Percentiles rank a stretch among this genome's conserved stretches.
Conservation (phyloP, 768 basidiomycete species). For the Suillus plorans region DNA sequence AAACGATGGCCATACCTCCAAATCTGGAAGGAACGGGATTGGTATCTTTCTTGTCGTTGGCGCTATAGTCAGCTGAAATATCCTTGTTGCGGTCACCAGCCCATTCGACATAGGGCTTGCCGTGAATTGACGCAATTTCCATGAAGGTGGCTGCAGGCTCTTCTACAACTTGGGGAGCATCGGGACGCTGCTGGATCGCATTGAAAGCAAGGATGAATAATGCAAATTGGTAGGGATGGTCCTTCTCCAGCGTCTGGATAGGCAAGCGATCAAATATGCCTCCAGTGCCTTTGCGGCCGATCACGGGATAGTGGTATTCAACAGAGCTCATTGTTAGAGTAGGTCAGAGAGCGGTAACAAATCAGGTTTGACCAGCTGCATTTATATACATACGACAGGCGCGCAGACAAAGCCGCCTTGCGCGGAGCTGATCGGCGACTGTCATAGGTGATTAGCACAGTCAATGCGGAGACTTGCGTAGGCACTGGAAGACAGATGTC, state of each 20-base stretch:
- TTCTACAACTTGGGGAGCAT: not conserved
- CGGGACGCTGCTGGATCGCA: conserved; percentile 11
- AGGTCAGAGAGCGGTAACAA: not conserved
- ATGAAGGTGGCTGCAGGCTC: conserved; percentile 17
- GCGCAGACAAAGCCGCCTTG: not conserved
- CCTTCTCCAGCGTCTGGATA: conserved; percentile 18
- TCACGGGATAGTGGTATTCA: conserved; percentile 20
- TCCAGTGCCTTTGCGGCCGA: conserved; percentile 18
- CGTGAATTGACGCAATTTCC: conserved; percentile 25
- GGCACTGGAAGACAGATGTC: no score
- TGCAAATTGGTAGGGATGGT: conserved; percentile 26
- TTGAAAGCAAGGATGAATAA: conserved; percentile 26
- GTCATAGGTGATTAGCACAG: not conserved
- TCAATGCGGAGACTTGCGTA: not conserved
- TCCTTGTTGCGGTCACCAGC: conserved; percentile 23
- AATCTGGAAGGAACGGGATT: conserved; percentile 26
- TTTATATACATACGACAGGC: not conserved
- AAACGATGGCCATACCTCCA: conserved; percentile 17
- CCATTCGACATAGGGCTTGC: conserved; percentile 26
- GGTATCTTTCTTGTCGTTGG: conserved; percentile 24
- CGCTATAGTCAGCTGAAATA: conserved; percentile 16
- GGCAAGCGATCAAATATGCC: conserved; percentile 21
- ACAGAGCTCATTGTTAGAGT: not conserved
- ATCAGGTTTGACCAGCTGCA: not conserved
- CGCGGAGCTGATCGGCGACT: not conserved